Evolutionary conservation across 208 protist genomes (phyloP).

Genomic region (Trypanosoma lewisi): DNA sequence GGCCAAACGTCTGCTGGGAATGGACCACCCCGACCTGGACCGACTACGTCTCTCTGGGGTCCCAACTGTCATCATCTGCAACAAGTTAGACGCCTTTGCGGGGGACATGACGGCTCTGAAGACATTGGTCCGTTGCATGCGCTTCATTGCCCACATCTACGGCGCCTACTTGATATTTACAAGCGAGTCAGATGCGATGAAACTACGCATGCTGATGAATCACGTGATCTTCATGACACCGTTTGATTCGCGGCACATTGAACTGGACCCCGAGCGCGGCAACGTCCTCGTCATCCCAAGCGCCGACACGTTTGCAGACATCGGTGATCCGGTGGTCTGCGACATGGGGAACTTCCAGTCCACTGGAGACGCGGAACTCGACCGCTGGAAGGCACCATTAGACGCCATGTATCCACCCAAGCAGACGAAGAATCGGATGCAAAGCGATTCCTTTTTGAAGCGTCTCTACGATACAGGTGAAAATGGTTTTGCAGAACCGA

Average conservation of each 20-base stretch:
- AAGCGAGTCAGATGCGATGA: conserved; percentile 52
- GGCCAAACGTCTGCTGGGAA: conserved; percentile 55
- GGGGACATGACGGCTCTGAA: conserved; percentile 56
- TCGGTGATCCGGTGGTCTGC: conserved; percentile 59
- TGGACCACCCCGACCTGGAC: conserved; percentile 67
- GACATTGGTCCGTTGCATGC: conserved; percentile 59
- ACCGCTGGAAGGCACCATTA: conserved; percentile 80
- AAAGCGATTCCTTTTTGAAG: conserved; percentile 65
- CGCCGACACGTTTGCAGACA: conserved; percentile 79
- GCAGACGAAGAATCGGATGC: conserved; percentile 29
- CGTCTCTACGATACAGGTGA: conserved; percentile 62
- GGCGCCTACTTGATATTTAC: conserved; percentile 77
- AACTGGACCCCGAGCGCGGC: conserved; percentile 65
- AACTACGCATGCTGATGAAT: conserved; percentile 63
- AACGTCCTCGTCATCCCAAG: conserved; percentile 69
- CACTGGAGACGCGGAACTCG: conserved; percentile 74
- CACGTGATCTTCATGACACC: conserved; percentile 78
- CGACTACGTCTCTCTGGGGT: conserved; percentile 78
- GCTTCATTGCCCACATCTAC: conserved; percentile 82
- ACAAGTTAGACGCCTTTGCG: conserved; percentile 79
- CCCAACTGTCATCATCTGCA: conserved; percentile 82
- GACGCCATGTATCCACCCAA: conserved; percentile 66
- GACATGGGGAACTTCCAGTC: conserved; percentile 33
- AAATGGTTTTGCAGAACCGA: conserved; percentile 73
- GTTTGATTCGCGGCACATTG: conserved; percentile 68